Percentiles rank a stretch among this genome's conserved stretches.
Conservation (phyloP, 441 rosid genomes). For the Brassica hybrid region DNA sequence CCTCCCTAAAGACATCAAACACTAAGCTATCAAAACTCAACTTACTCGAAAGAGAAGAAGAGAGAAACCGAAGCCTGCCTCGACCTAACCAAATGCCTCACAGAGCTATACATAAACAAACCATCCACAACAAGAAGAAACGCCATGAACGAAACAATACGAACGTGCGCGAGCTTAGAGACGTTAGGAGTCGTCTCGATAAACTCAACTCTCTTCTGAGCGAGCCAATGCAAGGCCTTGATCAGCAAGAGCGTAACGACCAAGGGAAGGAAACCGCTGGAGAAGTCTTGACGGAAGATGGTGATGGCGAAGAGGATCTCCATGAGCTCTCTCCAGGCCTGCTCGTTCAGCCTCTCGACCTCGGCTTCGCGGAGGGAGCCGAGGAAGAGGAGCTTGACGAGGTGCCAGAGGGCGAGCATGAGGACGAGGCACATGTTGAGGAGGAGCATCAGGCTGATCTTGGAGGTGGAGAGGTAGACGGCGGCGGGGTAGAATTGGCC, state of each 20-base stretch:
- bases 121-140: conserved; percentile 82
- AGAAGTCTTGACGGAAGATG: conserved; percentile 91
- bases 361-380: conserved; percentile 97
- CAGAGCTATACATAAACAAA: conserved; percentile 72
- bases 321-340: conserved; percentile 96
- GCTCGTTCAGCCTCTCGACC: conserved; percentile 91
- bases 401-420: conserved; percentile 88
- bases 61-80: conserved; percentile 92
- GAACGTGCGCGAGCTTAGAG: conserved; percentile 69
- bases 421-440: conserved; percentile 89
- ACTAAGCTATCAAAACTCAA: no score
- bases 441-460: conserved; percentile 82
- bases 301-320: conserved; percentile 97
- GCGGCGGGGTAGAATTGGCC: conserved; percentile 94
- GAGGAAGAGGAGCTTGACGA: conserved; percentile 75
- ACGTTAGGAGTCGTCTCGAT: conserved; percentile 96
- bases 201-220: conserved; percentile 95
- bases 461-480: conserved; percentile 87
- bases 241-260: conserved; percentile 77
- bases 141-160: conserved; percentile 87
- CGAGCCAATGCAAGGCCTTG: conserved; percentile 95
- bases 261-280: conserved; percentile 81
- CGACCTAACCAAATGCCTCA: conserved; percentile 68
- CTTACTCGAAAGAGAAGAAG: conserved; percentile 54
- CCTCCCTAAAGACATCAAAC: no score